These are phyloP conservation scores for Chalaropsis thielavioides DNA, from an alignment of 2,329 filamentous ascomycete genomes.

Conservation along the genomic window DNA sequence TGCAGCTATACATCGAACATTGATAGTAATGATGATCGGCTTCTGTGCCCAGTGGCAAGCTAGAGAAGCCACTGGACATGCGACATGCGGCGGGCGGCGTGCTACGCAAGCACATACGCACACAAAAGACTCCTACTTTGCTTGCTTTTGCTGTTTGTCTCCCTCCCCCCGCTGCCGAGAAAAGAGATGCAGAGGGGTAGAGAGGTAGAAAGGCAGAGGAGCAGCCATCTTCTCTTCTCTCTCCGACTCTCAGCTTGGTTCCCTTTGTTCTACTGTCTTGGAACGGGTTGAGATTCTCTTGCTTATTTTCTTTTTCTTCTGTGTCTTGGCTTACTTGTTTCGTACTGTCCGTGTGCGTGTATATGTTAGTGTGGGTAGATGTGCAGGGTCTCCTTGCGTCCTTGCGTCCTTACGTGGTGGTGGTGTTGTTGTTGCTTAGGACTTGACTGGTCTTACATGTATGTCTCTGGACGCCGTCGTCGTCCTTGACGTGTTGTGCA, in stretches of 20 bases:
- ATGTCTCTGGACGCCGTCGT: not conserved
- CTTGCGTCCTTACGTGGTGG: not conserved
- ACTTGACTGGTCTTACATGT: not conserved
- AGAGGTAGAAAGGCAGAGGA: not conserved
- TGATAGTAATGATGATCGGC: constrained; percentile 2
- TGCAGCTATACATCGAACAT: too few relatives aligned
- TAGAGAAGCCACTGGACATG: too few relatives aligned
- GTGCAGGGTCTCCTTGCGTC: not conserved
- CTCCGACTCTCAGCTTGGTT: not conserved
- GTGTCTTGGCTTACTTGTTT: not conserved
- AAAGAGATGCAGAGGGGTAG: too few relatives aligned
- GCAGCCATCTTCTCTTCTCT: too few relatives aligned
- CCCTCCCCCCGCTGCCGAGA: not conserved
- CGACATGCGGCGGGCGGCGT: not conserved
- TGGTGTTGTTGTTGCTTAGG: not conserved
- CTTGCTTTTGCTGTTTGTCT: not conserved
- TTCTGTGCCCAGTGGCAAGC: not conserved
- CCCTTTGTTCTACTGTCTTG: not conserved
- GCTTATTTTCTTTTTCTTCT: not conserved
- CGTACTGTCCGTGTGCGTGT: not conserved
- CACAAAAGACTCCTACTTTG: not conserved
- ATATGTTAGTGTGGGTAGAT: too few relatives aligned
- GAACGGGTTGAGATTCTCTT: not conserved
- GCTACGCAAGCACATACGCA: not conserved
- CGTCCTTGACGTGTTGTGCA: not conserved